A percentile compares a stretch with the other conserved stretches of the same genome.
phyloP scores from a whole-genome alignment of 1,284 basidiomycete genomes.

The Meira nashicola region DNA sequence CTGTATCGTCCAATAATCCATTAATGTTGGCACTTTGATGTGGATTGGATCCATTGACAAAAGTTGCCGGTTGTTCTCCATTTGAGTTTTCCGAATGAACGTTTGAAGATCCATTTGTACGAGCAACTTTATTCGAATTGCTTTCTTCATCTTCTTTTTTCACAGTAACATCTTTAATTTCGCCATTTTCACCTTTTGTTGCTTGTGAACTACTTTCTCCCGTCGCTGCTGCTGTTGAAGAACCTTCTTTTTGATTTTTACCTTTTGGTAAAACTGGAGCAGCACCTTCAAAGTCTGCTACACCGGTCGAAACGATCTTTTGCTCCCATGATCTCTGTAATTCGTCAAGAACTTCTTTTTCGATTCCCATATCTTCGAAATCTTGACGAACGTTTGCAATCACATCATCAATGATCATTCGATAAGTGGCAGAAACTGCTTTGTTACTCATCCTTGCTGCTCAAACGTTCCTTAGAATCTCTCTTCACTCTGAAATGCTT shows the following conservation, averaged over 20 bases:
- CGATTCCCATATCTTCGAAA: conserved; percentile 94
- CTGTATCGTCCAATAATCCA: conserved; percentile 10
- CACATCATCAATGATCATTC: conserved; percentile 93
- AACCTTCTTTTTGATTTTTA: conserved; percentile 1
- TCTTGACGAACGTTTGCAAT: conserved; percentile 80
- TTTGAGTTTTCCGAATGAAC: too few relatives aligned
- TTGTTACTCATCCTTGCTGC: conserved; percentile 13
- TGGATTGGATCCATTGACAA: not conserved
- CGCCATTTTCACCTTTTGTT: not conserved
- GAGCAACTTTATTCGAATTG: conserved; percentile 6
- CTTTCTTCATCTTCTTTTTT: conserved; percentile 20
- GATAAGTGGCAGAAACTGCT: conserved; percentile 69
- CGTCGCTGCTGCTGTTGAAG: not conserved
- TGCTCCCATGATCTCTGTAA: conserved; percentile 92
- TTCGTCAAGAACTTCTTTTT: conserved; percentile 81
- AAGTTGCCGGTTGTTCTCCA: not conserved
- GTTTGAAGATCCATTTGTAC: conserved; percentile 8
- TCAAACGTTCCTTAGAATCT: too few relatives aligned
- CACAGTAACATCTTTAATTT: conserved; percentile 12
- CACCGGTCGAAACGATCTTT: conserved; percentile 83
- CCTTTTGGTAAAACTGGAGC: conserved; percentile 54
- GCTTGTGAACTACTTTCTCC: not conserved
- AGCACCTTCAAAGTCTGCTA: conserved; percentile 80
- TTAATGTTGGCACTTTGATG: conserved; percentile 2
- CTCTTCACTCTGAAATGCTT: too few relatives aligned